These are phyloP conservation scores for Lippia alba DNA, from an alignment of 305 asterid genomes.

Conservation along the genomic window DNA sequence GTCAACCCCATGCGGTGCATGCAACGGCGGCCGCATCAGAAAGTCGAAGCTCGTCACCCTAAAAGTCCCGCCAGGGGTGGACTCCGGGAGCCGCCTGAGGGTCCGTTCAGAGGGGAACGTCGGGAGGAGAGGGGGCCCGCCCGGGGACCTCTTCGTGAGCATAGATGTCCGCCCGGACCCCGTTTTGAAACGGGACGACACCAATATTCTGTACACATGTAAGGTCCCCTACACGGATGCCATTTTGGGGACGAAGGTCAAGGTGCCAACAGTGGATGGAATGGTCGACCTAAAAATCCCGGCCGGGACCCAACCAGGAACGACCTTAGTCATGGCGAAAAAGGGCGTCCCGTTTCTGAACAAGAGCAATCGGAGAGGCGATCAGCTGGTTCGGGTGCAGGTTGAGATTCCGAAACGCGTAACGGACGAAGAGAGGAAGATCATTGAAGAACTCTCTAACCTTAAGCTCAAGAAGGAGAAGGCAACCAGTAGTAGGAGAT, in stretches of 20 bases:
- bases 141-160: slow-evolving; percentile 85
- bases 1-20: slow-evolving; percentile 83
- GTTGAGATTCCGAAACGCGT: slow-evolving; percentile 94
- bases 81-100: slow-evolving; percentile 82
- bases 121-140: slow-evolving; percentile 87
- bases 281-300: slow-evolving; percentile 87
- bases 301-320: slow-evolving; percentile 90
- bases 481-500: slow-evolving; percentile 64
- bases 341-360: slow-evolving; percentile 83
- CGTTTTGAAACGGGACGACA: slow-evolving; percentile 76
- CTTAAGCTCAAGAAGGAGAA: slow-evolving; percentile 71
- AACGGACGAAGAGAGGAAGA: slow-evolving; percentile 85
- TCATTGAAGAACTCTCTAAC: slow-evolving; percentile 85
- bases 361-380: slow-evolving; percentile 83
- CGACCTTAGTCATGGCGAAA: slow-evolving; percentile 91
- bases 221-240: slow-evolving; percentile 89
- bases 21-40: slow-evolving; percentile 80
- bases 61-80: slow-evolving; percentile 93
- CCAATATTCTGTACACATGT: slow-evolving; percentile 81
- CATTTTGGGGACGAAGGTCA: slow-evolving; percentile 76
- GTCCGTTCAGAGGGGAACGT: slow-evolving; percentile 92
- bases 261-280: slow-evolving; percentile 96
- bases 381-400: slow-evolving; percentile 90
- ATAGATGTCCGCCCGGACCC: slow-evolving; percentile 81
- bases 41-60: slow-evolving; percentile 31